Base-by-base conservation (phyloP, 2,329 filamentous ascomycete species). In the Fusarium pseudoanthophilum region DNA sequence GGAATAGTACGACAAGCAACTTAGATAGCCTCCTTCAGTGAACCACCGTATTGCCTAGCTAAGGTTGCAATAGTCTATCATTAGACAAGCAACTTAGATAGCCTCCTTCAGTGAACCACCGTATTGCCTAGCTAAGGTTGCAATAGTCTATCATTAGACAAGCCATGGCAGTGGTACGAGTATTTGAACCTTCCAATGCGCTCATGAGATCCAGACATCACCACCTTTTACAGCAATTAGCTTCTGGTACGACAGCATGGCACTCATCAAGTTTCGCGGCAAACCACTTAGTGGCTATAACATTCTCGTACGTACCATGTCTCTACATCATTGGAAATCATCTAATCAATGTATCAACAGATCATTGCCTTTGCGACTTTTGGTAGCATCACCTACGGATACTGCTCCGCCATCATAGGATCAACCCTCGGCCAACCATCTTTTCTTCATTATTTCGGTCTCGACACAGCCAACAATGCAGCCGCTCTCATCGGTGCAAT, bases 291-390 rank as follows among this genome's bases (percentile, higher is more conserved):
- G 24, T 32, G 39, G 40, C 1, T 62, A 62, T 18, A 62, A 62
- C 15, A 15, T 62, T 20, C 24, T 62, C 0, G 51, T 62, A 39
- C 5, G 39, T 32, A 7, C 7, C n/a, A 2, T 5, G 18, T 3
- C 8, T 1, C 4, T 4, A 15, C 13, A 10, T 24, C 2, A 8
- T 3, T 20, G 3, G 4, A 24, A 0, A 1, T 0, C 4, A 18
- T 2, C 36, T 60, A 11, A 52, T 3, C 4, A 5, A 4, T 4
- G 1, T 11, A 13, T 15, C 24, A 5, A 18, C 16, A 62, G 59
- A 62, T 62, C 16, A 62, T 62, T 18, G 51, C 59, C 0, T 57
- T 57, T 45, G 40, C 51, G 2, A 62, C 59, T 3, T 62, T 62
- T 24, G 51, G 59, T 8, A 62, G 59, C 2, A 57, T 62, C 4